Conservation (phyloP, 1,284 basidiomycete genomes). For the Coniophora puteana region DNA sequence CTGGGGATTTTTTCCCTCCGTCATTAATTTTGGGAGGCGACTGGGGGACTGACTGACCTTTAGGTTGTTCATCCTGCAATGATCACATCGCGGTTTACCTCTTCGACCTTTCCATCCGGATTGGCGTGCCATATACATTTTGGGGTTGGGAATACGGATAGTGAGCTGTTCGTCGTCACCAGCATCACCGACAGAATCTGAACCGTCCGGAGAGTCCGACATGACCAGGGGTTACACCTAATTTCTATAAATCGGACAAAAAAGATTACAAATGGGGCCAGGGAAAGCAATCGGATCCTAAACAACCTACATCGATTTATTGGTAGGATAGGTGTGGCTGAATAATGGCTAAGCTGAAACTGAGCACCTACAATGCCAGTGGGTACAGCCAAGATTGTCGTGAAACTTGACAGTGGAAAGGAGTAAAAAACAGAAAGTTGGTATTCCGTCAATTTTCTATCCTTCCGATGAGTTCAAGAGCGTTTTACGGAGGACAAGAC, state of each 20-base stretch:
- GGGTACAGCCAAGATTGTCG: too few species aligned
- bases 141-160: conserved; percentile 59
- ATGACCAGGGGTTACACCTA: conserved; percentile 15
- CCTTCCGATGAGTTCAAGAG: too few species aligned
- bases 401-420: too few species aligned
- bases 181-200: conserved; percentile 41
- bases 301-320: too few species aligned
- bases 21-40: conserved; percentile 12
- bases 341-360: conserved; percentile 1
- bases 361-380: background rate
- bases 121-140: conserved; percentile 53
- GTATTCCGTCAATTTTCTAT: too few species aligned
- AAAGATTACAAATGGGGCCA: background rate
- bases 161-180: conserved; percentile 58
- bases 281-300: conserved; percentile 21
- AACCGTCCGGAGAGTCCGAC: conserved; percentile 38
- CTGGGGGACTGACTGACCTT: conserved; percentile 43
- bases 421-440: too few species aligned
- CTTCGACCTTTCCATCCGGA: conserved; percentile 69
- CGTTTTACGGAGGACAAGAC: too few species aligned
- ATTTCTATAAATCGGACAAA: background rate
- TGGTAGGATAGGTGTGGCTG: too few species aligned
- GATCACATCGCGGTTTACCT: conserved; percentile 69
- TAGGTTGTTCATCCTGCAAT: conserved; percentile 65
- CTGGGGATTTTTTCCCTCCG: too few species aligned